phyloP scores from a whole-genome alignment of 2,329 filamentous ascomycete genomes.

The Penicillium decumbens region DNA sequence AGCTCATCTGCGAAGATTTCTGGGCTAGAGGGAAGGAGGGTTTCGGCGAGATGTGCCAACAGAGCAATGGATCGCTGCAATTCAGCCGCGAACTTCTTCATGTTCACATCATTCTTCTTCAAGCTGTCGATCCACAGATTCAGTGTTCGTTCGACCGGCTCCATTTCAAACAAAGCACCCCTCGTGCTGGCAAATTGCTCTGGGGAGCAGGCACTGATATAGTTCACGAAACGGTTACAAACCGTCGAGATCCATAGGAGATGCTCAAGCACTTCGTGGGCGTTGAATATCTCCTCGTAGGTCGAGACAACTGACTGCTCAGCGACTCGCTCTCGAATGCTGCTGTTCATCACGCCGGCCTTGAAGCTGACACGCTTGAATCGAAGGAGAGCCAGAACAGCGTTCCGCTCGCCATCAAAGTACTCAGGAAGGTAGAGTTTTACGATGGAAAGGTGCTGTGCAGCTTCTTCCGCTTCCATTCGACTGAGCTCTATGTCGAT shows the following conservation, averaged over 20 bases:
- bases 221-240: conserved; percentile 77
- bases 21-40: conserved; percentile 66
- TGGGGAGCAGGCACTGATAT: conserved; percentile 71
- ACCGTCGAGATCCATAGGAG: conserved; percentile 77
- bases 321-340: conserved; percentile 72
- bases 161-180: conserved; percentile 76
- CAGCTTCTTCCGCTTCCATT: conserved; percentile 81
- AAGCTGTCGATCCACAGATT: conserved; percentile 84
- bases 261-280: conserved; percentile 78
- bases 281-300: conserved; percentile 71
- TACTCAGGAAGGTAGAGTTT: conserved; percentile 83
- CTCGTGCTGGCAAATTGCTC: conserved; percentile 75
- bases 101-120: conserved; percentile 78
- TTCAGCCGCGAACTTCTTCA: conserved; percentile 74
- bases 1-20: conserved; percentile 73
- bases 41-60: conserved; percentile 78
- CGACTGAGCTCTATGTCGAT: conserved; percentile 85
- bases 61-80: conserved; percentile 79
- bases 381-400: conserved; percentile 78
- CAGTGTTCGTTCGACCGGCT: conserved; percentile 82
- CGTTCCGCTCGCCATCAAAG: conserved; percentile 74
- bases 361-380: conserved; percentile 90
- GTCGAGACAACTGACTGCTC: conserved; percentile 63
- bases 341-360: conserved; percentile 68
- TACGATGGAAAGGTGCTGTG: conserved; percentile 82